Evolutionary conservation across 2,329 filamentous ascomycete genomes (phyloP).

Genomic region (Penicillium rolfsii): DNA sequence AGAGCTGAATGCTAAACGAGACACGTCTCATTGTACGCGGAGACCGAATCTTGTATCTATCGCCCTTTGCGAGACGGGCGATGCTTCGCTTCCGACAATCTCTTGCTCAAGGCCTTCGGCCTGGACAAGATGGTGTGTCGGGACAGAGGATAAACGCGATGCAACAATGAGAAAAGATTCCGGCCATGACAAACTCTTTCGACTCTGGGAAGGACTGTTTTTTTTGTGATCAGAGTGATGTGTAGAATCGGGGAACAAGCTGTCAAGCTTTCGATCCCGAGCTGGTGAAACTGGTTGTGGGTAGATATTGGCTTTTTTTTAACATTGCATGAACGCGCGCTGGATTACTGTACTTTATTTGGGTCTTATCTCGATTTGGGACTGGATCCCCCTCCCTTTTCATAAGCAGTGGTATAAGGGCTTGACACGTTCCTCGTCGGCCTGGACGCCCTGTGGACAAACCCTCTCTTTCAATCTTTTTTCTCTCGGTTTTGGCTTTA

Average conservation of each 20-base stretch:
- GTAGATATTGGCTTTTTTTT: conserved; percentile 33
- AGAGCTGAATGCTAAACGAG: conserved; percentile 61
- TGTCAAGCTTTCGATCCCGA: conserved; percentile 14
- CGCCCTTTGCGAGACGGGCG: conserved; percentile 9
- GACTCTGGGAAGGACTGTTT: conserved; percentile 15
- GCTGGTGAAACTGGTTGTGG: conserved; percentile 24
- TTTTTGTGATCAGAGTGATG: conserved; percentile 22
- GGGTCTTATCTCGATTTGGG: conserved; percentile 23
- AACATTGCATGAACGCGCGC: conserved; percentile 34
- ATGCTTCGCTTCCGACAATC: conserved; percentile 11
- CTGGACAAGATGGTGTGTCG: conserved; percentile 16
- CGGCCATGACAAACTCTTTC: conserved; percentile 27
- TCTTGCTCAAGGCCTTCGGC: conserved; percentile 4
- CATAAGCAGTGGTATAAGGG: not conserved
- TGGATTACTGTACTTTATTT: conserved; percentile 34
- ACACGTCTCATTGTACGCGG: conserved; percentile 16
- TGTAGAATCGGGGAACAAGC: conserved; percentile 24
- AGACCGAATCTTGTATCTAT: conserved; percentile 16
- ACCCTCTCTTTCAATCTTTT: conserved; percentile 22
- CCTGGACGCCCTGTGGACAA: conserved; percentile 12
- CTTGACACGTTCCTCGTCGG: conserved; percentile 3
- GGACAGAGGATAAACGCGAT: conserved; percentile 13
- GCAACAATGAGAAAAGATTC: conserved; percentile 22
- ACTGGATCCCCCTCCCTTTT: conserved; percentile 13
- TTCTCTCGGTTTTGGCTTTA: conserved; percentile 25